These are phyloP conservation scores for Populus davidiana DNA, from an alignment of 345 rosid genomes.

Conservation along the genomic window DNA sequence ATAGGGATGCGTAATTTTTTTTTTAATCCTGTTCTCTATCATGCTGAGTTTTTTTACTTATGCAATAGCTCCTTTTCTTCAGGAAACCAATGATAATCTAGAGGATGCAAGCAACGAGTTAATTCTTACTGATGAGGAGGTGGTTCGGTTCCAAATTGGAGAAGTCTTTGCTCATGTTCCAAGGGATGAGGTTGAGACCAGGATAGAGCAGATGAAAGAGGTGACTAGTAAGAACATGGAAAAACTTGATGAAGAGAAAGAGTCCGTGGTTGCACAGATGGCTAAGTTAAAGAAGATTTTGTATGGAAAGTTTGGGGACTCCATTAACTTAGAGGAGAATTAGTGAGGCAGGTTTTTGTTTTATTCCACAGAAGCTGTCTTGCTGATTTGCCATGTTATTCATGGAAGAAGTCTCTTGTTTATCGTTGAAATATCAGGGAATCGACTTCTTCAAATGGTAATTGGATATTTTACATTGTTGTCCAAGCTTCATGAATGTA, in stretches of 20 bases:
- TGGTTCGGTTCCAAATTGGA: slow-evolving; percentile 79
- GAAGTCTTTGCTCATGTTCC: slow-evolving; percentile 90
- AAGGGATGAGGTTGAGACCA: slow-evolving; percentile 78
- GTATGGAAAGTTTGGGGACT: slow-evolving; percentile 83
- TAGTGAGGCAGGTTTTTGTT: slow-evolving; percentile 11
- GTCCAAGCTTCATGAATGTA: background rate
- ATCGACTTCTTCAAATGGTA: background rate
- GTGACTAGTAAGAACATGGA: slow-evolving; percentile 56
- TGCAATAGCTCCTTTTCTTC: background rate
- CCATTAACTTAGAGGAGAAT: slow-evolving; percentile 95
- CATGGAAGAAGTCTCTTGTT: slow-evolving; percentile 1
- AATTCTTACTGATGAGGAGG: slow-evolving; percentile 88
- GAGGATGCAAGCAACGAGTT: slow-evolving; percentile 92
- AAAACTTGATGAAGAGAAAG: slow-evolving; percentile 75
- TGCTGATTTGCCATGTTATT: background rate
- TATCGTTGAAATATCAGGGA: background rate
- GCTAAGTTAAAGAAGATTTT: slow-evolving; percentile 74
- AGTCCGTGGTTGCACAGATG: slow-evolving; percentile 56
- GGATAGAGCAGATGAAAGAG: slow-evolving; percentile 79
- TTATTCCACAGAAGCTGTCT: background rate
- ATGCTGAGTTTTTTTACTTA: background rate
- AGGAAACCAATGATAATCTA: slow-evolving; percentile 85
- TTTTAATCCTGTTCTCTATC: background rate
- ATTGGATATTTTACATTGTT: background rate
- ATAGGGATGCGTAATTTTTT: background rate